Percentiles rank a stretch among this genome's conserved stretches.
phyloP scores from a whole-genome alignment of 208 protist genomes.

The Lotmaria passim region DNA sequence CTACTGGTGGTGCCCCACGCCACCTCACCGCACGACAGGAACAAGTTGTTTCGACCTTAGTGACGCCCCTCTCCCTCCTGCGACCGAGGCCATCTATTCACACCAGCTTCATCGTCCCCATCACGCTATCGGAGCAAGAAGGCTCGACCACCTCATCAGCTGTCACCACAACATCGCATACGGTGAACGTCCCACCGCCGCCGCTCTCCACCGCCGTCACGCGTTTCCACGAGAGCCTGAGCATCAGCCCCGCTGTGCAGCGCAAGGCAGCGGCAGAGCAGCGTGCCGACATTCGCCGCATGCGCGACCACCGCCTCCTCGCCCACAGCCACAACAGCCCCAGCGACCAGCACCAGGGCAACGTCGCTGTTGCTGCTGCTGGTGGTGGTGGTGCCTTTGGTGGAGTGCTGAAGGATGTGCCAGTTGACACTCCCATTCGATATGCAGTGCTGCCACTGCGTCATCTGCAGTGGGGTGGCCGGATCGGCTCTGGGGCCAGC shows the following conservation, averaged over 20 bases:
- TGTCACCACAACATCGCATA: not conserved
- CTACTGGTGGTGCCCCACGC: not conserved
- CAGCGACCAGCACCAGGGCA: too few relatives aligned
- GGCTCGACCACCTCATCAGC: slow-evolving; percentile 6
- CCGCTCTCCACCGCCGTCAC: slow-evolving; percentile 9
- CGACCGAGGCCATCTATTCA: slow-evolving; percentile 24
- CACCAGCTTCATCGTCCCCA: slow-evolving; percentile 37
- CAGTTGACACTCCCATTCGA: slow-evolving; percentile 32
- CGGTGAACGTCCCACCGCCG: not conserved
- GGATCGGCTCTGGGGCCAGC: slow-evolving; percentile 62
- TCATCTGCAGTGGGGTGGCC: slow-evolving; percentile 63
- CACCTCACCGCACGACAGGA: slow-evolving; percentile 1
- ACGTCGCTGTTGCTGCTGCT: too few relatives aligned
- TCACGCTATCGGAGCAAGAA: slow-evolving; percentile 21
- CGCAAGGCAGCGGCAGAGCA: slow-evolving; percentile 17
- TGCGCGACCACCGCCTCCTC: slow-evolving; percentile 7
- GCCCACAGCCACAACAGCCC: not conserved
- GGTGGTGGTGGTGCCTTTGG: slow-evolving; percentile 1
- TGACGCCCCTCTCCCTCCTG: slow-evolving; percentile 33
- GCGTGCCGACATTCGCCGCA: slow-evolving; percentile 12
- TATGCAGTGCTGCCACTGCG: slow-evolving; percentile 53
- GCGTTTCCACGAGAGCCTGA: slow-evolving; percentile 29
- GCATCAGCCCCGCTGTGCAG: slow-evolving; percentile 19
- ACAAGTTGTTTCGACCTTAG: slow-evolving; percentile 14
- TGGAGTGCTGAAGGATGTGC: slow-evolving; percentile 22